These are phyloP conservation scores for Penicillium sclerotiorum DNA, from an alignment of 2,329 filamentous ascomycete species.

Conservation along the genomic window DNA sequence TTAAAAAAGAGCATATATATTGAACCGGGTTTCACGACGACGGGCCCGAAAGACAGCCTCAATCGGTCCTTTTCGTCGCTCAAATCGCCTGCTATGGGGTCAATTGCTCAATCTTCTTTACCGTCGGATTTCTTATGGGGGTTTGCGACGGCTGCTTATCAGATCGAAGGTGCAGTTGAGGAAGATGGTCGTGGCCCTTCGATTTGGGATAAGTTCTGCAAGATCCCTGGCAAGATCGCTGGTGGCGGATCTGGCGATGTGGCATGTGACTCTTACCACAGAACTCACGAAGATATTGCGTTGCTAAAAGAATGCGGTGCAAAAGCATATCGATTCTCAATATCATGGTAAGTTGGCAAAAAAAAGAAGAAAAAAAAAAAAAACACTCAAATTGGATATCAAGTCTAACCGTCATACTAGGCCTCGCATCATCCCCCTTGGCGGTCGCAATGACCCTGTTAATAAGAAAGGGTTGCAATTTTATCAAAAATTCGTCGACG, in stretches of 20 bases:
- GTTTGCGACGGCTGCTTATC: conserved; percentile 81
- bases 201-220: conserved; percentile 91
- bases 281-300: conserved; percentile 73
- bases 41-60: too few relatives aligned
- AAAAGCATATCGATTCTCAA: conserved; percentile 78
- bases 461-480: conserved; percentile 77
- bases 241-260: conserved; percentile 73
- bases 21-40: too few relatives aligned
- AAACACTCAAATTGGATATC: too few relatives aligned
- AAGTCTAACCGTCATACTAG: conserved; percentile 17
- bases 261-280: conserved; percentile 86
- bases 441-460: conserved; percentile 77
- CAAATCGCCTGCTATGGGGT: conserved; percentile 26
- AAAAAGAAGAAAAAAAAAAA: too few relatives aligned
- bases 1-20: background rate
- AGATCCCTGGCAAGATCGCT: conserved; percentile 78
- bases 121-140: conserved; percentile 76
- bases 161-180: conserved; percentile 76
- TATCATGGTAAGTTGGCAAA: conserved; percentile 68
- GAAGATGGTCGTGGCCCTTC: conserved; percentile 78
- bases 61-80: background rate
- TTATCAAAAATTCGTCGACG: conserved; percentile 78
- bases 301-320: conserved; percentile 75
- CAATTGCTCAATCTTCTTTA: conserved; percentile 43
- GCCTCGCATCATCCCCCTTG: conserved; percentile 81